phyloP scores from a whole-genome alignment of 225 moss, liverwort and hornwort species.

The Polytrichum formosum region DNA sequence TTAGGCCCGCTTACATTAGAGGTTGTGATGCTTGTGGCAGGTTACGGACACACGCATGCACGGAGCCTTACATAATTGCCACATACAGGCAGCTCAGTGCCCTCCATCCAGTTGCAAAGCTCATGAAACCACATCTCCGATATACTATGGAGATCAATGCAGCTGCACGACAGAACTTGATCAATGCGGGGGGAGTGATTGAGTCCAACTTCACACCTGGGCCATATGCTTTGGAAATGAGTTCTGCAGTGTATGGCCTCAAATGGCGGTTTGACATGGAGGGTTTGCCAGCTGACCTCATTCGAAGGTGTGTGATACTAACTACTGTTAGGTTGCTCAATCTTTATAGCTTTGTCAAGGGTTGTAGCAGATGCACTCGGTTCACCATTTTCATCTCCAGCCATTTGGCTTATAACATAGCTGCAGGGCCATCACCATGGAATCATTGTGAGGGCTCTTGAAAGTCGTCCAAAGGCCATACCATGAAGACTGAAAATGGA shows the following conservation, averaged over 20 bases:
- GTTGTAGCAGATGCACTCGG: too few relatives aligned
- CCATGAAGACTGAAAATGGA: too few relatives aligned
- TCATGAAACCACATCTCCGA: conserved; percentile 82
- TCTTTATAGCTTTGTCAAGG: too few relatives aligned
- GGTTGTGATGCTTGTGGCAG: conserved; percentile 11
- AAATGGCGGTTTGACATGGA: conserved; percentile 81
- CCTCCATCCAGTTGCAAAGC: conserved; percentile 73
- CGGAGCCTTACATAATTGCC: conserved; percentile 83
- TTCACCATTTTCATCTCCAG: too few relatives aligned
- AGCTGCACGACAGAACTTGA: conserved; percentile 64
- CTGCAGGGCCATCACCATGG: too few relatives aligned
- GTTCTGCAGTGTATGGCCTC: conserved; percentile 46
- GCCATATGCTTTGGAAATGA: conserved; percentile 60
- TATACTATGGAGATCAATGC: conserved; percentile 94
- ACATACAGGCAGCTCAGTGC: conserved; percentile 74
- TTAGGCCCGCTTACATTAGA: too few relatives aligned
- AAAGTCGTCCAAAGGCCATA: too few relatives aligned
- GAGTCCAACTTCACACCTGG: conserved; percentile 70
- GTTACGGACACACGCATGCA: conserved; percentile 69
- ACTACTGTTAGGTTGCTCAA: too few relatives aligned
- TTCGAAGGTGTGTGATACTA: conserved; percentile 44
- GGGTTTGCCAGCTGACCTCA: conserved; percentile 68
- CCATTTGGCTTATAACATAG: too few relatives aligned
- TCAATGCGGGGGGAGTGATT: conserved; percentile 68
- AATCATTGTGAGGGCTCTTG: too few relatives aligned